Base-by-base conservation (phyloP, 1,139 yeast species). In the Neolecta irregularis region DNA sequence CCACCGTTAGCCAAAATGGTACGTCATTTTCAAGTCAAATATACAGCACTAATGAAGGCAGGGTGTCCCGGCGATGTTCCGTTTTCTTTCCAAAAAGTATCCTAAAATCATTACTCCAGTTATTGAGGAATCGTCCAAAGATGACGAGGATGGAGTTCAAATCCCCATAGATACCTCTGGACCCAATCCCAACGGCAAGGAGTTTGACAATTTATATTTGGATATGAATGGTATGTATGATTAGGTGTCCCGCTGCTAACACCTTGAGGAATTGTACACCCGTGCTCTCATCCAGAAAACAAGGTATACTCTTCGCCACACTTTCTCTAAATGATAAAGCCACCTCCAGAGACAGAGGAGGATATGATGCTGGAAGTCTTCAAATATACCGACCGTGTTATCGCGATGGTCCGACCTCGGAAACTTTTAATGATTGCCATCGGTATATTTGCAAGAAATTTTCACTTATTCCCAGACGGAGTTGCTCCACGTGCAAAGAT, bases 141-240 rank as follows among this genome's bases (percentile, higher is more conserved):
- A 56, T 2, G 66, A 70, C 8, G 43, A 34, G 11, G 74, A 73
- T 43, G 80, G 74, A 9, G 63, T 66, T 8, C 62, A 61, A 26
- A 67, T 69, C 38, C 91, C 85, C 1, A 67, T 77, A 7, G 69
- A 67, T 45, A 83, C 77, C 53, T 55, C 71, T 26, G 71, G 72
- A 40, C 76, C 92, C 7, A 91, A 91, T 53, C 94, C 93, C 9
- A 91, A 91, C 57, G 98, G 96, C 17, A 98, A 88, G 58, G 43
- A 41, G 23, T 61, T 83, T 36, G 95, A 85, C 52, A 85, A 85
- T 53, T 58, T 85, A 34, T 85, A 85, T 52, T 63, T 85, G 43
- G 96, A 85, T 59, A 85, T 85, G 96, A 85, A 85, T 51, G 95
- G 94, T 61, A 85, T 85, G n/a, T n/a, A n/a, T n/a, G n/a, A n/a